Evolutionary conservation across 2,329 filamentous ascomycete species (phyloP).

Genomic region (Sarocladiaceae sp.): DNA sequence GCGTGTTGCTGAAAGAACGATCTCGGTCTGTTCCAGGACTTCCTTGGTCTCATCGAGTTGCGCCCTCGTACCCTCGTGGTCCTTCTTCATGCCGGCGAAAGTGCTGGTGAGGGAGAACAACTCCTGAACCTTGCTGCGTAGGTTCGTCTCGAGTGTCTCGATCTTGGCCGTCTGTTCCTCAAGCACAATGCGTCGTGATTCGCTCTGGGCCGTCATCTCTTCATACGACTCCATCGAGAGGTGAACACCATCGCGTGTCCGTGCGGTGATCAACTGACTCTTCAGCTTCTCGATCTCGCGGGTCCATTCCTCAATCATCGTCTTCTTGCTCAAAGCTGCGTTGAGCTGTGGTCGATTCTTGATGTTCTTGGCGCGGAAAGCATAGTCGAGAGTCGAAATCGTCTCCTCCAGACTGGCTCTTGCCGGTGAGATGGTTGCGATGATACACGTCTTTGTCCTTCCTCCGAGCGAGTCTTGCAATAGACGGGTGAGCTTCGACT

Average conservation of each 20-base stretch:
- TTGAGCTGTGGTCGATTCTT: constrained; percentile 97
- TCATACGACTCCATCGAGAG: constrained; percentile 85
- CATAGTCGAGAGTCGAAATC: constrained; percentile 96
- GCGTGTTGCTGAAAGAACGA: constrained; percentile 73
- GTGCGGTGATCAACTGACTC: constrained; percentile 85
- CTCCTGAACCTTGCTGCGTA: constrained; percentile 92
- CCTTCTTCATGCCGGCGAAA: constrained; percentile 85
- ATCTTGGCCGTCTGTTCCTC: constrained; percentile 93
- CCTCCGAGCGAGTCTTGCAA: constrained; percentile 96
- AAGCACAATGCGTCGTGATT: constrained; percentile 83
- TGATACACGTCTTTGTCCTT: constrained; percentile 96
- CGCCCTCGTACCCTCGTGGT: constrained; percentile 72
- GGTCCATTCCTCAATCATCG: constrained; percentile 83
- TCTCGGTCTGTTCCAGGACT: constrained; percentile 82
- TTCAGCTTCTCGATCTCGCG: constrained; percentile 92
- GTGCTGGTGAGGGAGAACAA: constrained; percentile 80
- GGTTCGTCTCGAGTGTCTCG: constrained; percentile 83
- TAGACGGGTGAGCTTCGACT: constrained; percentile 92
- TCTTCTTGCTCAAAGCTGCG: constrained; percentile 88
- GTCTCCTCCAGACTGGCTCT: constrained; percentile 97
- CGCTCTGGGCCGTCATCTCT: constrained; percentile 85
- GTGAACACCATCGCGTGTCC: constrained; percentile 93
- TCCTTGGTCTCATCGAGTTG: constrained; percentile 75
- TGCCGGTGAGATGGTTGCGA: constrained; percentile 90
- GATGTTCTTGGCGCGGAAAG: constrained; percentile 97